Base-by-base conservation (phyloP, 2,329 filamentous ascomycete species). In the Domatiomyces globalis region DNA sequence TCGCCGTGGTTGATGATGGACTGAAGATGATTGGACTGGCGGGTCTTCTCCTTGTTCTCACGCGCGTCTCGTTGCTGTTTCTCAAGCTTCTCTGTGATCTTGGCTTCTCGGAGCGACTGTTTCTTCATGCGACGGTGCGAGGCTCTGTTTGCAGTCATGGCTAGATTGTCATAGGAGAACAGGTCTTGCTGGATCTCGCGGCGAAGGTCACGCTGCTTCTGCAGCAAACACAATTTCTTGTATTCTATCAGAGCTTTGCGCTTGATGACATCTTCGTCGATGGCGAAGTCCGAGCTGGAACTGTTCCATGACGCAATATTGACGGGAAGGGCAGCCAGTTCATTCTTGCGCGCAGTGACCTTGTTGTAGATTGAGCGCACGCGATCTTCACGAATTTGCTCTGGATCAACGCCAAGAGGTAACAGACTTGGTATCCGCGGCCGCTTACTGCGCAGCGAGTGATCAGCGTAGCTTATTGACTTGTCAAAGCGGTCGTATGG, bases 81-180 rank as follows among this genome's bases (percentile, higher is more conserved):
- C 78, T 98, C 92, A 1, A 98, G 80, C 70, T 95, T 98, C 77
- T 98, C 92, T 0, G 92, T 98, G 59, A 98, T 94, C 52, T 90
- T 84, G 51, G 92, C 92, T 70, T 98, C 92, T 36, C 90, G 84
- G 48, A 96, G 77, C 48, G 85, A 94, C 68, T 95, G 90, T 73
- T 95, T 96, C 83, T 98, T 98, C 74, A 92, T 85, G 48, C 92
- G 83, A 36, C 92, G 85, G 67, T 95, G 95, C 63, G 83, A 79
- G 49, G 85, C 83, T 48, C 92, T 83, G 65, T 98, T 98, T 0
- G 89, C 90, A 1, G 90, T 95, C 86, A 95, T 95, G 45, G 89
- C 90, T 25, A 96, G 79, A 62, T 95, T 96, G 64, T 96, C 89
- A 54, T 90, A 94, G 63, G 94, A 84, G 65, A 95, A 83, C 84